Percentiles rank a stretch among this genome's conserved stretches.
These are phyloP conservation scores for Leptodermis oblonga DNA, from an alignment of 257 asterid species.

Conservation along the genomic window DNA sequence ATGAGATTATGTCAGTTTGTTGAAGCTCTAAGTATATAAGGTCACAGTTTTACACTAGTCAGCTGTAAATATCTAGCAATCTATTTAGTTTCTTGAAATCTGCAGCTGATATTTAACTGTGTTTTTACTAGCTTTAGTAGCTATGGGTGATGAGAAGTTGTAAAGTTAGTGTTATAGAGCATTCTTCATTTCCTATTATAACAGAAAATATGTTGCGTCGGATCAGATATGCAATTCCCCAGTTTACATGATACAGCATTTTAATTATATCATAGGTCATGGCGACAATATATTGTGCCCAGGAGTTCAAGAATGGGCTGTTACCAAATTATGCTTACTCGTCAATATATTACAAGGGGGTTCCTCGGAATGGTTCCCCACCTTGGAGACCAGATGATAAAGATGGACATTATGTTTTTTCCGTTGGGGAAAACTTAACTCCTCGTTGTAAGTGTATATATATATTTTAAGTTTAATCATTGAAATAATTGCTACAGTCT, in stretches of 20 bases:
- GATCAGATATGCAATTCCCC: neutral
- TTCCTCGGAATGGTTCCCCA: slow-evolving; percentile 68
- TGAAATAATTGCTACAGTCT: neutral
- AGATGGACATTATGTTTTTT: slow-evolving; percentile 77
- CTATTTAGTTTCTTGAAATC: neutral
- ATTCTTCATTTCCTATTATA: too few species aligned
- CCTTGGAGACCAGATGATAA: slow-evolving; percentile 86
- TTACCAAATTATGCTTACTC: slow-evolving; percentile 65
- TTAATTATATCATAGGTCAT: slow-evolving; percentile 43
- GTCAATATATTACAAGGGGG: slow-evolving; percentile 68
- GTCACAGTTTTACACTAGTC: neutral
- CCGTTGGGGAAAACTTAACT: slow-evolving; percentile 76
- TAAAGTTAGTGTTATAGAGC: too few species aligned
- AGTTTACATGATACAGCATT: neutral
- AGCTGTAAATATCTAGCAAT: neutral
- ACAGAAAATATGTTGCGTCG: too few species aligned
- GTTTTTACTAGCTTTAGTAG: neutral
- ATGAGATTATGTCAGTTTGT: neutral
- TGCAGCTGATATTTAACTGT: neutral
- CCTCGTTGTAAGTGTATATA: slow-evolving; percentile 72
- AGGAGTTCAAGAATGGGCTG: slow-evolving; percentile 47
- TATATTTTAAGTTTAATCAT: slow-evolving; percentile 1
- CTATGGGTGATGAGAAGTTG: too few species aligned
- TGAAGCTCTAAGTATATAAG: neutral
- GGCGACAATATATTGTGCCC: slow-evolving; percentile 57